Base-by-base conservation (phyloP, 306 rosid species). In the Vigna nakashimae region DNA sequence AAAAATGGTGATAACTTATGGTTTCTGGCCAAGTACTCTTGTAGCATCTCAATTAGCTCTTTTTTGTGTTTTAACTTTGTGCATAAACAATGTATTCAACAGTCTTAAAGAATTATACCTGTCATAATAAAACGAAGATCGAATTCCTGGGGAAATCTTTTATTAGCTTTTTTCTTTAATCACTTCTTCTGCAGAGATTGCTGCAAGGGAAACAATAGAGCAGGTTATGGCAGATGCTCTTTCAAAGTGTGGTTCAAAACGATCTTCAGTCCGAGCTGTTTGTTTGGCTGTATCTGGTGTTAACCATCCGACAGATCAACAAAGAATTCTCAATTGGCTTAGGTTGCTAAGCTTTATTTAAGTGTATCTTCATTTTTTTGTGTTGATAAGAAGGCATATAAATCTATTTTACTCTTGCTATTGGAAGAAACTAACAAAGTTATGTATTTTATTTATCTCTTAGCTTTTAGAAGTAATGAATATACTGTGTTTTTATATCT, bases 251-350 rank as follows among this genome's bases (percentile, higher is more conserved):
- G 87, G 93, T 76, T 88, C 97, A 82, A 88, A 81, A 81, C 87
- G 98, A 75, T 88, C 93, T 59, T 86, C 90, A 1, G 98, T 94
- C 43, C 93, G 91, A 55, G 98, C 98, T 76, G 96, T 91, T 84
- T 94, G 97, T 83, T 84, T 94, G 79, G 96, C 96, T 62, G 91
- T 94, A 24, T 90, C 98, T 26, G 98, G 98, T 43, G 98, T 94
- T 48, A 88, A 94, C 87, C 98, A 92, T 75, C 96, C 94, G 18
- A 86, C 89, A 20, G 98, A 94, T 81, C 94, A 94, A 84, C 93
- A 90, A 64, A 89, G 93, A 82, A 87, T 90, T 74, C 62, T 88
- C 73, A 70, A 52, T 74, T 92, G 98, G 98, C 96, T 94, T 17
- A 91, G 97, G 98, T 91, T 66, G 74, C 53, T 56, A 9, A 9